These are phyloP conservation scores for Emergomyces orientalis DNA, from an alignment of 2,329 filamentous ascomycete species.

Conservation along the genomic window DNA sequence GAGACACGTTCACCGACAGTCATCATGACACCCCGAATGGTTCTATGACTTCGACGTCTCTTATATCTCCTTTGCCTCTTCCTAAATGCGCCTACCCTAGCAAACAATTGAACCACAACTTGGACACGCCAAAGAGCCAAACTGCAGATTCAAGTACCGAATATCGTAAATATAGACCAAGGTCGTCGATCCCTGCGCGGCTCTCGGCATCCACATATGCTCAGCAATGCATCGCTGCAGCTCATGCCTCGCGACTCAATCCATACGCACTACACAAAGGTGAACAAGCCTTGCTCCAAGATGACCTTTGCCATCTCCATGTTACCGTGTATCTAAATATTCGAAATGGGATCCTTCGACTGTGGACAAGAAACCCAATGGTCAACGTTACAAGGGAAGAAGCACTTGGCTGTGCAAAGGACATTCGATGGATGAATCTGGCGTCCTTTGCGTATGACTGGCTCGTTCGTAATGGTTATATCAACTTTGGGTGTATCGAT, in stretches of 20 bases:
- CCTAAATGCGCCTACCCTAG: slow-evolving; percentile 15
- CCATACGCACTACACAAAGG: slow-evolving; percentile 79
- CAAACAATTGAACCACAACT: slow-evolving; percentile 12
- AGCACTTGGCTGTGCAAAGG: slow-evolving; percentile 81
- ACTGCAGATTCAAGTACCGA: slow-evolving; percentile 16
- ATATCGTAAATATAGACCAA: slow-evolving; percentile 53
- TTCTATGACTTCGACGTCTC: slow-evolving; percentile 24
- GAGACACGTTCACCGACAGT: slow-evolving; percentile 19
- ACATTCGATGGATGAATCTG: slow-evolving; percentile 78
- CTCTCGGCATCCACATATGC: slow-evolving; percentile 70
- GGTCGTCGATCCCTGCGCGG: slow-evolving; percentile 72
- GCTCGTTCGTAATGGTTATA: slow-evolving; percentile 82
- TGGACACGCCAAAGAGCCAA: slow-evolving; percentile 14
- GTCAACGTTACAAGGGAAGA: slow-evolving; percentile 73
- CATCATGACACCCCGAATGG: slow-evolving; percentile 25
- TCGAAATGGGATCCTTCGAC: slow-evolving; percentile 79
- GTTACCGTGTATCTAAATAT: slow-evolving; percentile 95
- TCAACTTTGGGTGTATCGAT: slow-evolving; percentile 90
- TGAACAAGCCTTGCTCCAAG: slow-evolving; percentile 70
- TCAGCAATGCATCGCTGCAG: slow-evolving; percentile 81
- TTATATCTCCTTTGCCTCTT: slow-evolving; percentile 19
- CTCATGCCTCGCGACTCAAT: slow-evolving; percentile 79
- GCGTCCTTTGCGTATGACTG: slow-evolving; percentile 86
- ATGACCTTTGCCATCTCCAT: slow-evolving; percentile 76
- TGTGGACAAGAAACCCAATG: slow-evolving; percentile 83